These are phyloP conservation scores for Chenopodium formosanum DNA, from an alignment of 148 eudicot genomes.

Conservation along the genomic window DNA sequence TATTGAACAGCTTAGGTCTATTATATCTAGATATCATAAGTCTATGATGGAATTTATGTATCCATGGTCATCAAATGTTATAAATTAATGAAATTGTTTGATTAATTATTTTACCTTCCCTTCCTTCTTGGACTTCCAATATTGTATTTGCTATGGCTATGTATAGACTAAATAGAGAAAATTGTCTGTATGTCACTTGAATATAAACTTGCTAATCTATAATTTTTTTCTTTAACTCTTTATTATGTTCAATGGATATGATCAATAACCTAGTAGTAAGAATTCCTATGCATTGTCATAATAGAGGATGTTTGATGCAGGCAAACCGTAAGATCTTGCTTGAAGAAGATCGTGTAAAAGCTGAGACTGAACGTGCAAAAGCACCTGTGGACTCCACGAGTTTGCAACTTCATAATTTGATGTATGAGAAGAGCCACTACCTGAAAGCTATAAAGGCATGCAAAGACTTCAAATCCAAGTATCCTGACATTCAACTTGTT, in stretches of 20 bases:
- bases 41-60: not conserved
- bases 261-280: not conserved
- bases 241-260: not conserved
- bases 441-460: conserved; percentile 95
- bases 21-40: no score
- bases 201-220: not conserved
- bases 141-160: not conserved
- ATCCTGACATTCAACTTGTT: conserved; percentile 92
- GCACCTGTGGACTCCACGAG: conserved; percentile 92
- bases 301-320: conserved; percentile 38
- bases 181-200: not conserved
- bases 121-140: not conserved
- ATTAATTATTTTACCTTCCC: not conserved
- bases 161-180: not conserved
- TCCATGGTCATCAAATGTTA: not conserved
- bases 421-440: conserved; percentile 94
- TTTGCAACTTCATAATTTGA: conserved; percentile 91
- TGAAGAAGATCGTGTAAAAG: conserved; percentile 84
- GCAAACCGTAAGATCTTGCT: conserved; percentile 85
- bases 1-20: no score
- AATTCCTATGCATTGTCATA: conserved; percentile 16
- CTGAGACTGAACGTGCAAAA: conserved; percentile 86
- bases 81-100: not conserved
- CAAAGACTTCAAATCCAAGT: conserved; percentile 94
- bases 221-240: not conserved